Evolutionary conservation across 202 grass and related monocot genomes (phyloP), one percentile per base, ranked within the genome.

Genomic region (Zizania palustris): DNA sequence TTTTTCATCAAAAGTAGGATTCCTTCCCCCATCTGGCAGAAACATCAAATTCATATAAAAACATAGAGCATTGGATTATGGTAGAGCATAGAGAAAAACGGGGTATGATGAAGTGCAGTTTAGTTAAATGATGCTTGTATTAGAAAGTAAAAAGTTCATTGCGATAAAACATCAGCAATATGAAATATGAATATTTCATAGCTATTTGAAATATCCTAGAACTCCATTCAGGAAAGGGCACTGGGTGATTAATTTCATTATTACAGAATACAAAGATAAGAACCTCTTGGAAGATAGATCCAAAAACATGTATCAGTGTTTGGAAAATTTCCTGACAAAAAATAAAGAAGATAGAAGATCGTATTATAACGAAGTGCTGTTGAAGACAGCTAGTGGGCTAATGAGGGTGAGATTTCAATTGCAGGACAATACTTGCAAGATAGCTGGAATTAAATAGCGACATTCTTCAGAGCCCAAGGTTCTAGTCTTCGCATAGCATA

Each of bases 1-100:
- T 64, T 93, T 93, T 68, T 92, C 91, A 45, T 92, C 82, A 4
- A 97, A 97, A 69, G 60, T 90, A 1, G 94, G 94, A 44, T 88
- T 88, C 67, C 57, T 93, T 20, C 84, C 88, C 3, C 94, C 94
- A 88, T 97, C 91, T 97, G 78, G 11, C 44, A 70, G 67, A 56
- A 87, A 38, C 13, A 73, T 9, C 38, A 79, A 35, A 67, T 73
- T 45, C 45, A 51, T 9, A 61, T 12, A 14, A 55, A 82, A 65
- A 43, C 16, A 49, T 43, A 16, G 37, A 65, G 15, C 12, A 58
- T 3, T 20, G 34, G 9, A 41, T 59, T 69, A 42, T 68, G 7
- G 65, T 44, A 58, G 11, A 51, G 18, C 28, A 39, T 33, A 44
- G 35, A 67, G 7, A 68, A 54, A 18, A 42, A 37, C 16, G 12